These are phyloP conservation scores for Coemansia sp. DNA, from an alignment of 192 early-diverging fungal species.

Conservation along the genomic window DNA sequence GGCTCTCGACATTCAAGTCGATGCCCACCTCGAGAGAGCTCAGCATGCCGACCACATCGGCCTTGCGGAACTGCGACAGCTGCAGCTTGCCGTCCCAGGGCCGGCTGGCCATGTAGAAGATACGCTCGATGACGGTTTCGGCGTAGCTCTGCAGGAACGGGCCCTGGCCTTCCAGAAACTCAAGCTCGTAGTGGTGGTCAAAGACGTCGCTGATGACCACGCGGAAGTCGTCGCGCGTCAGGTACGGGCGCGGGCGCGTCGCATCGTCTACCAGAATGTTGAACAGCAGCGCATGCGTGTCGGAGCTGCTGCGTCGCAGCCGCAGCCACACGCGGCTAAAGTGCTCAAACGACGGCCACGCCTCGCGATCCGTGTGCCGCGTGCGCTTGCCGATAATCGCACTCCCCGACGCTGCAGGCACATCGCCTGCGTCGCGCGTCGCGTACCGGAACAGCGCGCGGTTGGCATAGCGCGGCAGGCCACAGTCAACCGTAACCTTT, in stretches of 20 bases:
- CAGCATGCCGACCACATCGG: conserved; percentile 62
- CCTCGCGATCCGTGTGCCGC: conserved; percentile 42
- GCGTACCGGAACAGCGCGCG: conserved; percentile 59
- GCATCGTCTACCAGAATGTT: conserved; percentile 57
- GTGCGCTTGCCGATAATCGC: conserved; percentile 35
- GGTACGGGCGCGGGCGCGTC: conserved; percentile 20
- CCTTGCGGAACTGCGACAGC: conserved; percentile 70
- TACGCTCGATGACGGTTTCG: conserved; percentile 84
- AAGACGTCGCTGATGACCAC: conserved; percentile 79
- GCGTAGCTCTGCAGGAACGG: conserved; percentile 86
- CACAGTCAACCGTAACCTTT: conserved; percentile 56
- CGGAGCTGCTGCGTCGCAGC: conserved; percentile 44
- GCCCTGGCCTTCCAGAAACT: conserved; percentile 75
- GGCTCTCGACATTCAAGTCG: conserved; percentile 64
- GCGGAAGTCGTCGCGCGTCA: conserved; percentile 67
- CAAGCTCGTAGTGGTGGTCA: conserved; percentile 80
- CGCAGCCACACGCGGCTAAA: conserved; percentile 46
- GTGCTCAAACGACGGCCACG: conserved; percentile 18
- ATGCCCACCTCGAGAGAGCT: conserved; percentile 64
- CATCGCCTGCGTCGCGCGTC: conserved; percentile 15
- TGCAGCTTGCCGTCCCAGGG: conserved; percentile 71
- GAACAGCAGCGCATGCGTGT: conserved; percentile 57
- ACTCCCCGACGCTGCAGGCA: conserved; percentile 14
- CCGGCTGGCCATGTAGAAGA: conserved; percentile 75
- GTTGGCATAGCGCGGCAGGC: conserved; percentile 67